Evolutionary conservation across 352 stramenopile species (phyloP).

Genomic region (Achlya hypogyna): DNA sequence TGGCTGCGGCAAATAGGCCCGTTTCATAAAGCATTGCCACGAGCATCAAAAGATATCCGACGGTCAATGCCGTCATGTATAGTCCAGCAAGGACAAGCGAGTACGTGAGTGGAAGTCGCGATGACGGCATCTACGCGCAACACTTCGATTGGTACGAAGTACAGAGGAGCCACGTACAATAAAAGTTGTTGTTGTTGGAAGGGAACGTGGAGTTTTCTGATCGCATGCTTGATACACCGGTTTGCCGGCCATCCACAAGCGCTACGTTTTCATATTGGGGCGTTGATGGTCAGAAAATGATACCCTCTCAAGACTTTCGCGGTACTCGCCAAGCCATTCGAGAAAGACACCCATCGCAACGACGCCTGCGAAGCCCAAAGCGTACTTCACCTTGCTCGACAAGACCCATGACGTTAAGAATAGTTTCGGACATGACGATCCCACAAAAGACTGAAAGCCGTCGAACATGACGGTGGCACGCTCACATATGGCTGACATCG

Average conservation of each 20-base stretch:
- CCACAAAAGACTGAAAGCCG: constrained; percentile 64
- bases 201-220: too few relatives aligned
- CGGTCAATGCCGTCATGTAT: constrained; percentile 77
- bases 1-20: constrained; percentile 58
- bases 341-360: constrained; percentile 56
- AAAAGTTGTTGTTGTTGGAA: too few relatives aligned
- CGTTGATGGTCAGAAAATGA: too few relatives aligned
- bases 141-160: too few relatives aligned
- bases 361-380: constrained; percentile 55
- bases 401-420: constrained; percentile 78
- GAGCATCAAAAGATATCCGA: constrained; percentile 77
- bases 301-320: constrained; percentile 41
- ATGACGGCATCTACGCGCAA: too few relatives aligned
- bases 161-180: too few relatives aligned
- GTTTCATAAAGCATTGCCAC: constrained; percentile 79
- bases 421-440: constrained; percentile 59
- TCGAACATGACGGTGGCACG: constrained; percentile 80
- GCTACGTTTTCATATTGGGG: too few relatives aligned
- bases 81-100: constrained; percentile 39
- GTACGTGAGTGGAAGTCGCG: too few relatives aligned
- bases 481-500: constrained; percentile 24
- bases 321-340: constrained; percentile 49
- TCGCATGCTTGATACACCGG: too few relatives aligned
- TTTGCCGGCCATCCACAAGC: too few relatives aligned
- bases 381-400: constrained; percentile 60